Base-by-base conservation (phyloP, 331 rosid genomes). In the Malus hybrid region DNA sequence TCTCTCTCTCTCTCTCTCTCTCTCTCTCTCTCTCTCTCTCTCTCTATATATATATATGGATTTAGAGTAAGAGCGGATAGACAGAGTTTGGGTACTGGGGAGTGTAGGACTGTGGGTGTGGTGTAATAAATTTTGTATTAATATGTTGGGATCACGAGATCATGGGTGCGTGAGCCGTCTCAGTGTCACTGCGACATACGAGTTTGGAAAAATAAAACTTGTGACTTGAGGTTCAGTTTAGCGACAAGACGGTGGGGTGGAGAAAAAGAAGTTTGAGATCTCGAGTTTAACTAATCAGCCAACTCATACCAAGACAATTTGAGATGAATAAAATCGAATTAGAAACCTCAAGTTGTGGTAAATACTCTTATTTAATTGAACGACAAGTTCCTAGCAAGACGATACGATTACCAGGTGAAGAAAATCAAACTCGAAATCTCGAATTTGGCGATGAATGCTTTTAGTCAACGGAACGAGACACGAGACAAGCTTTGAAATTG, bases 361-460 rank as follows among this genome's bases (percentile, higher is more conserved):
- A 50, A 50, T 16, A 1, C 20, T 50, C 9, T 50, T 50, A 16
- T 50, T 50, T 16, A 50, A 50, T 16, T 50, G 1, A 50, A 5
- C 9, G 0, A 50, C 0, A 16, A 2, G 0, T 16, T 50, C 0
- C 20, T 1, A 16, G 1, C 57, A 52, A 52, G 4, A 2, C 10
- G 4, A 52, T 16, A 16, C 1, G 20, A 52, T 24, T 24, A 24
- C 24, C 24, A 24, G 4, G 1, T 6, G 20, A 16, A 52, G 4
- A 52, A 50, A 52, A 52, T 52, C 10, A 16, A 16, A 52, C 9
- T 52, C 1, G 1, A 52, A 52, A 6, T 16, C 20, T 52, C 10
- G 1, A 50, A 50, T 2, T 50, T 6, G 1, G 9, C 1, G 57
- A 52, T 16, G 20, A 52, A 52, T 52, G 20, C 1, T 16, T 50